These are phyloP conservation scores for Chalaropsis ovoidea DNA, from an alignment of 2,329 filamentous ascomycete species.

Conservation along the genomic window DNA sequence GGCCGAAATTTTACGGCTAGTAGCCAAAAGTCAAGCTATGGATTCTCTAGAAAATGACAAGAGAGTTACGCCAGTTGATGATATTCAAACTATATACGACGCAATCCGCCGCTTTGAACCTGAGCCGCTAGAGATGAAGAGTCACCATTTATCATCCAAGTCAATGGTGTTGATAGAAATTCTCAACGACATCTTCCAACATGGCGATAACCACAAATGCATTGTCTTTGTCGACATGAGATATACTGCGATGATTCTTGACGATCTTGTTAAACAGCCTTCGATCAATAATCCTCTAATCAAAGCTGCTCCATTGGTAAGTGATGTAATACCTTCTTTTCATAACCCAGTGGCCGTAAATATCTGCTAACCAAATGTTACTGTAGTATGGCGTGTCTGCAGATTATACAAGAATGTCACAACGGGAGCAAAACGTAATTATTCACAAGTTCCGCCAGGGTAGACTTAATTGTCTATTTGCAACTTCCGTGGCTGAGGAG, in stretches of 20 bases:
- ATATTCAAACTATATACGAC: not conserved
- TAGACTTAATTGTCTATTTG: slow-evolving; percentile 53
- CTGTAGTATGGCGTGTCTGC: slow-evolving; percentile 19
- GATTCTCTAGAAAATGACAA: not conserved
- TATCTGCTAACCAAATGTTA: slow-evolving; percentile 31
- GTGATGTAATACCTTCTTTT: slow-evolving; percentile 28
- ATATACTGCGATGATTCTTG: slow-evolving; percentile 64
- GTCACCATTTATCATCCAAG: slow-evolving; percentile 57
- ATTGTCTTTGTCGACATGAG: slow-evolving; percentile 81
- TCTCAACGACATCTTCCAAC: slow-evolving; percentile 53
- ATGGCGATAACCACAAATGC: slow-evolving; percentile 51
- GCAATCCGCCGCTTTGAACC: not conserved
- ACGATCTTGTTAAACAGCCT: slow-evolving; percentile 52
- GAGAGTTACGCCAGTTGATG: not conserved
- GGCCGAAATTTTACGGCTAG: slow-evolving; percentile 50
- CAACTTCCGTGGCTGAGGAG: slow-evolving; percentile 58
- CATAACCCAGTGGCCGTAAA: slow-evolving; percentile 25
- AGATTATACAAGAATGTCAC: slow-evolving; percentile 44
- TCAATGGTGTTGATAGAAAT: slow-evolving; percentile 52
- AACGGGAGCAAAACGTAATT: slow-evolving; percentile 62
- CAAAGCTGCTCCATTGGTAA: slow-evolving; percentile 52
- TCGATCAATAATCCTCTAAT: slow-evolving; percentile 49
- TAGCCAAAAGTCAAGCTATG: slow-evolving; percentile 38
- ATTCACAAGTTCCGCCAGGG: slow-evolving; percentile 55
- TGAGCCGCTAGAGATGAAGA: not conserved